Percentiles rank a stretch among this genome's conserved stretches.
These are phyloP conservation scores for Fusarium pilosicola DNA, from an alignment of 2,329 filamentous ascomycete genomes.

Conservation along the genomic window DNA sequence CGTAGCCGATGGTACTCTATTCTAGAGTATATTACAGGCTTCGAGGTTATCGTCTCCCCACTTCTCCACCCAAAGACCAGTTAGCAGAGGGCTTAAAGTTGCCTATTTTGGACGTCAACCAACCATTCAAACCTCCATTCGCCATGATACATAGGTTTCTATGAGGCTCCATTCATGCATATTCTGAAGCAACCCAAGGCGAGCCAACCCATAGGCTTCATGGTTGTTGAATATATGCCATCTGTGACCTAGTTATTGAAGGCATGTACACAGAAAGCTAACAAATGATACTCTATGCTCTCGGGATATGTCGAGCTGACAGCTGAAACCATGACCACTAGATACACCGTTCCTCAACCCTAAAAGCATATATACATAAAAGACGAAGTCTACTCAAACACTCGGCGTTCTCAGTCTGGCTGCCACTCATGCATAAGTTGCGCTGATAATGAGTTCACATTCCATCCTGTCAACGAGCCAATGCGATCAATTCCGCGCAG, in stretches of 20 bases:
- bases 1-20: not conserved
- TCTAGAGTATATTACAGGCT: not conserved
- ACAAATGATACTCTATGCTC: not conserved
- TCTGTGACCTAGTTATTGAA: not conserved
- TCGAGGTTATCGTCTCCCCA: not conserved
- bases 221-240: not conserved
- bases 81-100: constrained; percentile 1
- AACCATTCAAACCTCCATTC: not conserved
- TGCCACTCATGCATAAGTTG: constrained; percentile 46
- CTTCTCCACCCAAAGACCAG: not conserved
- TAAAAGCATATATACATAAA: not conserved
- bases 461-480: constrained; percentile 55
- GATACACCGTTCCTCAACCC: not conserved
- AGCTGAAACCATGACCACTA: not conserved
- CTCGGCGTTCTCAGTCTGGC: constrained; percentile 22
- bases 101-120: not conserved
- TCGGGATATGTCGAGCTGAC: not conserved
- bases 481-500: constrained; percentile 52
- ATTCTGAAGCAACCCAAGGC: not conserved
- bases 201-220: not conserved
- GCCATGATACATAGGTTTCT: not conserved
- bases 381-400: not conserved
- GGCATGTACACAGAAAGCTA: too few species aligned
- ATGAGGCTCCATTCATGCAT: not conserved
- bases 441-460: constrained; percentile 38